These are phyloP conservation scores for Coemansia sp. DNA, from an alignment of 192 early-diverging fungal genomes.

Conservation along the genomic window DNA sequence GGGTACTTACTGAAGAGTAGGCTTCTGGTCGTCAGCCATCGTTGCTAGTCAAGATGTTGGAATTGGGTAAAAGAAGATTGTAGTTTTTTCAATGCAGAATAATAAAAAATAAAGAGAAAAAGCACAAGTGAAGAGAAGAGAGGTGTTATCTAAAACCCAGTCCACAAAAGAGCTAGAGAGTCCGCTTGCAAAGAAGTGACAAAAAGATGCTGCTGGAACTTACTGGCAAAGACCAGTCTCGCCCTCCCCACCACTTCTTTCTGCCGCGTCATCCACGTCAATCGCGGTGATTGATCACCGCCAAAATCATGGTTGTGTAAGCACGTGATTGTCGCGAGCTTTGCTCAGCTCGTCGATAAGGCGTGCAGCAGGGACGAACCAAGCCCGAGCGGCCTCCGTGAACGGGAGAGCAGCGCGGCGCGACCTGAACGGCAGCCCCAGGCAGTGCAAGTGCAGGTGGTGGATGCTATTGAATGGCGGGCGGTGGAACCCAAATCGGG, in stretches of 20 bases:
- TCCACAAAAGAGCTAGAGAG: conserved; percentile 5
- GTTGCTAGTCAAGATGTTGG: conserved; percentile 4
- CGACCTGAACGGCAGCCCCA: conserved; percentile 46
- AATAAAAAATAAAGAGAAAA: neutral
- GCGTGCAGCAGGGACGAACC: conserved; percentile 27
- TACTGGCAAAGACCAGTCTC: neutral
- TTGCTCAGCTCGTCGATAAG: conserved; percentile 10
- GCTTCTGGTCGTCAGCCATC: conserved; percentile 26
- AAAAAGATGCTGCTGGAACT: neutral
- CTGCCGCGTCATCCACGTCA: neutral
- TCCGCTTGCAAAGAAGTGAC: neutral
- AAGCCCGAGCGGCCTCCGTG: conserved; percentile 12
- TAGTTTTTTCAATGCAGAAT: conserved; percentile 1
- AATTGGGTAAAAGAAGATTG: neutral
- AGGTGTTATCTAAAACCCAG: neutral
- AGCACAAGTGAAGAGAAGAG: neutral
- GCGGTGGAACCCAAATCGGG: conserved; percentile 49
- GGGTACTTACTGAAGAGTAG: conserved; percentile 41
- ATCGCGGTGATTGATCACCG: neutral
- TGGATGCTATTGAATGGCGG: conserved; percentile 53
- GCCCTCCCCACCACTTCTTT: neutral
- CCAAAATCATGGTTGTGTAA: too few relatives aligned
- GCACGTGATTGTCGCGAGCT: neutral
- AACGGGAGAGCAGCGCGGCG: conserved; percentile 35
- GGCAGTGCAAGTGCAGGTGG: conserved; percentile 54